Conservation (phyloP, 345 rosid species). For the Acer negundo region DNA sequence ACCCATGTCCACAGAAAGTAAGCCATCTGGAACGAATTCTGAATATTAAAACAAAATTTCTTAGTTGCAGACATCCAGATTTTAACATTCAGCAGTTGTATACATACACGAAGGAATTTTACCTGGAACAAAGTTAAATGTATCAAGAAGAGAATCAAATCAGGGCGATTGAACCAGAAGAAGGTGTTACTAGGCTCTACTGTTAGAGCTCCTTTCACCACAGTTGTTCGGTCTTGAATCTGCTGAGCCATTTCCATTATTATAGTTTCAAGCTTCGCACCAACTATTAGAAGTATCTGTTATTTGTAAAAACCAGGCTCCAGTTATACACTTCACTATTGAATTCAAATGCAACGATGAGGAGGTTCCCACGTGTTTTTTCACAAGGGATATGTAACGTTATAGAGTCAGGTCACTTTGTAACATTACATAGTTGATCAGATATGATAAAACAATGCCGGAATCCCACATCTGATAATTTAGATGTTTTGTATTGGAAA, state of each 20-base stretch:
- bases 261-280: constrained; percentile 41
- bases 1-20: constrained; percentile 59
- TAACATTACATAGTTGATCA: too few relatives aligned
- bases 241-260: constrained; percentile 51
- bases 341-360: background rate
- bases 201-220: constrained; percentile 42
- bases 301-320: background rate
- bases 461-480: too few relatives aligned
- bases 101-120: background rate
- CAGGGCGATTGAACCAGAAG: constrained; percentile 49
- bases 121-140: constrained; percentile 52
- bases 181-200: constrained; percentile 44
- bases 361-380: too few relatives aligned
- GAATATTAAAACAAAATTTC: background rate
- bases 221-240: constrained; percentile 38
- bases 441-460: too few relatives aligned
- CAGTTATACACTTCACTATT: background rate
- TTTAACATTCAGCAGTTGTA: too few relatives aligned
- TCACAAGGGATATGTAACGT: too few relatives aligned
- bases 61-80: background rate
- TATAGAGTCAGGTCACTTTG: too few relatives aligned
- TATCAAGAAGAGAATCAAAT: constrained; percentile 40
- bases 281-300: constrained; percentile 40
- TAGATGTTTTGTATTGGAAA: too few relatives aligned
- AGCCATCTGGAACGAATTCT: constrained; percentile 60